Percentiles rank a stretch among this genome's conserved stretches.
These are phyloP conservation scores for Rhodamnia argentea DNA, from an alignment of 345 rosid genomes.

Conservation along the genomic window DNA sequence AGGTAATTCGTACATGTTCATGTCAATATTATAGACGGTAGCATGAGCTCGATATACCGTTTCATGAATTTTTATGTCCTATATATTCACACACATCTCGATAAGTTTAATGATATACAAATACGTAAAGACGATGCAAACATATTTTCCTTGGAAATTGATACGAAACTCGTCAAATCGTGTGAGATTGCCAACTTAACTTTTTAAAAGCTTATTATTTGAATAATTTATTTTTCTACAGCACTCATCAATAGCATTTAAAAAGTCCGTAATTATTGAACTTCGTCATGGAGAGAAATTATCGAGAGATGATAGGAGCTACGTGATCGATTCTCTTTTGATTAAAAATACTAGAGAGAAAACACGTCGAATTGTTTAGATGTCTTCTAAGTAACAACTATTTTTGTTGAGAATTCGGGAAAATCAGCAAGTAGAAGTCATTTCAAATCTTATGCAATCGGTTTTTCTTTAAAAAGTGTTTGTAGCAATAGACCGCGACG, in stretches of 20 bases:
- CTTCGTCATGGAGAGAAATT: not conserved
- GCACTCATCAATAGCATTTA: not conserved
- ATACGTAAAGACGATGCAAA: not conserved
- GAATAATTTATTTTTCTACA: not conserved
- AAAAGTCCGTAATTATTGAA: not conserved
- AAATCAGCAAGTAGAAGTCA: no score
- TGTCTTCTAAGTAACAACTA: no score
- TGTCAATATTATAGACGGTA: no score
- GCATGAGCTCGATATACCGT: no score
- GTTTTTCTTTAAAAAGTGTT: no score
- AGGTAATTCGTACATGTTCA: no score
- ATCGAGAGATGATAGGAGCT: not conserved
- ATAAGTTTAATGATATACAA: not conserved
- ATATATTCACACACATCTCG: not conserved
- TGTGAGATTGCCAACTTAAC: accelerated
- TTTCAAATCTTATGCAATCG: no score
- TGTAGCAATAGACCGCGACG: not conserved
- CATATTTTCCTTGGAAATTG: accelerated
- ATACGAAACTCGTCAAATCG: not conserved
- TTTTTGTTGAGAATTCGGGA: no score
- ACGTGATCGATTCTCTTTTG: not conserved
- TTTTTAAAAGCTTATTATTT: not conserved
- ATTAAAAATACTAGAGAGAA: not conserved
- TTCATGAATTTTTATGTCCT: not conserved
- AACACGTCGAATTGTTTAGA: no score